These are phyloP conservation scores for Themeda triandra DNA, from an alignment of 176 grass and related monocot species.

Conservation along the genomic window DNA sequence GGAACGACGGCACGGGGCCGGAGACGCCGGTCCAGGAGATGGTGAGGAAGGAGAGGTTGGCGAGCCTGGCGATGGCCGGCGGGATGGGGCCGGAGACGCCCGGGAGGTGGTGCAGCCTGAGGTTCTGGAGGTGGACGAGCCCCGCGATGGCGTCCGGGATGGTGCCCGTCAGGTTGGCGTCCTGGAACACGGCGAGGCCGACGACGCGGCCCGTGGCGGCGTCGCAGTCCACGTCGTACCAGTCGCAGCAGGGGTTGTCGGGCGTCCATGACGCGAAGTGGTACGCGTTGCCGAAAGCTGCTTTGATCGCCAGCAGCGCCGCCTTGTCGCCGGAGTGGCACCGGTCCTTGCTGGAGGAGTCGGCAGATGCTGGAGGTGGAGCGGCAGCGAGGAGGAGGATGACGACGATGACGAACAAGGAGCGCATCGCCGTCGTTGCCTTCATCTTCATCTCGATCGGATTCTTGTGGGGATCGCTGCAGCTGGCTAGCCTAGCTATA, in stretches of 20 bases:
- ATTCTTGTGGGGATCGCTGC: too few relatives aligned
- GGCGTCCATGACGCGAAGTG: slow-evolving; percentile 56
- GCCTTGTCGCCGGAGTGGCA: slow-evolving; percentile 50
- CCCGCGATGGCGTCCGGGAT: slow-evolving; percentile 50
- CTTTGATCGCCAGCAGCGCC: slow-evolving; percentile 47
- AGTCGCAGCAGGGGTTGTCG: slow-evolving; percentile 46
- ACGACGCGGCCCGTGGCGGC: slow-evolving; percentile 33
- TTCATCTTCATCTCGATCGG: not conserved
- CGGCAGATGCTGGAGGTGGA: not conserved
- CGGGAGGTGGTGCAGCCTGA: slow-evolving; percentile 50
- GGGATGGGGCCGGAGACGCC: slow-evolving; percentile 50
- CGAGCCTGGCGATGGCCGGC: slow-evolving; percentile 21
- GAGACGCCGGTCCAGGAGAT: slow-evolving; percentile 54
- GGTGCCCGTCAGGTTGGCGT: slow-evolving; percentile 42
- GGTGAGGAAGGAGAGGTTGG: slow-evolving; percentile 36
- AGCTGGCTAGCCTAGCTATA: not conserved
- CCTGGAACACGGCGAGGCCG: slow-evolving; percentile 39
- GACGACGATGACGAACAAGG: not conserved
- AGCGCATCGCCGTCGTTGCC: not conserved
- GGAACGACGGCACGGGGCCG: slow-evolving; percentile 54
- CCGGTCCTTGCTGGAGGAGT: not conserved
- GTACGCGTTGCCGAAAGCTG: slow-evolving; percentile 45
- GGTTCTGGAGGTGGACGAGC: slow-evolving; percentile 39
- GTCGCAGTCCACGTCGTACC: slow-evolving; percentile 64
- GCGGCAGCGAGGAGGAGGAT: not conserved